phyloP scores from a whole-genome alignment of 306 rosid species.

The Albizia julibrissin region DNA sequence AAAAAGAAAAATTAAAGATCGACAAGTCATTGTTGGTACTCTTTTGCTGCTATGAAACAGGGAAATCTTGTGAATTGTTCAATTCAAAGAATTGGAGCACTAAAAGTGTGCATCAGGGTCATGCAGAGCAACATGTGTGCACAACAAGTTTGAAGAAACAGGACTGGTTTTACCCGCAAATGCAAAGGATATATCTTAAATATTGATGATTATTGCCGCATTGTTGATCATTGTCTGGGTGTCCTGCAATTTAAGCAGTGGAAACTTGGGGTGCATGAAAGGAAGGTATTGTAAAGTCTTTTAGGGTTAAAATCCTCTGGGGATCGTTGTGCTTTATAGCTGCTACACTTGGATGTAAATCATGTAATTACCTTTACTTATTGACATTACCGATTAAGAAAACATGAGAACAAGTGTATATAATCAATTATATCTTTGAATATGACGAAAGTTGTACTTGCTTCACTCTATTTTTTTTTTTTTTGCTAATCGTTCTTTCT shows the following conservation, averaged over 20 bases:
- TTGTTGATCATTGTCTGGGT: too few species aligned
- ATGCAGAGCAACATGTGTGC: conserved; percentile 68
- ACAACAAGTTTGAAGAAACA: conserved; percentile 23
- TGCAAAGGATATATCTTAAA: not conserved
- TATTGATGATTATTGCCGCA: too few species aligned
- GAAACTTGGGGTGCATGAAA: conserved; percentile 51
- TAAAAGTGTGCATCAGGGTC: conserved; percentile 63
- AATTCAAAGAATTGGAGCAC: conserved; percentile 66
- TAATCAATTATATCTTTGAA: conserved; percentile 26
- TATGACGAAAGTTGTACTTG: not conserved
- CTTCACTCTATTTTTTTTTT: too few species aligned
- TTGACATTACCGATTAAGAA: conserved; percentile 32
- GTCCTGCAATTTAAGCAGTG: too few species aligned
- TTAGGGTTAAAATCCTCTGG: conserved; percentile 30
- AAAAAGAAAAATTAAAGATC: not conserved
- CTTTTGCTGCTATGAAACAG: conserved; percentile 52
- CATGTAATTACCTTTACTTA: conserved; percentile 42
- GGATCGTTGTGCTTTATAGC: conserved; percentile 44
- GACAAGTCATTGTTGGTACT: conserved; percentile 35
- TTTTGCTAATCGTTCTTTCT: not conserved
- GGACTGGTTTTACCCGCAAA: conserved; percentile 34
- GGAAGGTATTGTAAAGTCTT: conserved; percentile 37
- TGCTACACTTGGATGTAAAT: conserved; percentile 48
- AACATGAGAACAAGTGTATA: conserved; percentile 30
- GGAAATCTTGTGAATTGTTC: conserved; percentile 66